These are phyloP conservation scores for Termitomyces sp. DNA, from an alignment of 768 basidiomycete genomes.

Conservation along the genomic window DNA sequence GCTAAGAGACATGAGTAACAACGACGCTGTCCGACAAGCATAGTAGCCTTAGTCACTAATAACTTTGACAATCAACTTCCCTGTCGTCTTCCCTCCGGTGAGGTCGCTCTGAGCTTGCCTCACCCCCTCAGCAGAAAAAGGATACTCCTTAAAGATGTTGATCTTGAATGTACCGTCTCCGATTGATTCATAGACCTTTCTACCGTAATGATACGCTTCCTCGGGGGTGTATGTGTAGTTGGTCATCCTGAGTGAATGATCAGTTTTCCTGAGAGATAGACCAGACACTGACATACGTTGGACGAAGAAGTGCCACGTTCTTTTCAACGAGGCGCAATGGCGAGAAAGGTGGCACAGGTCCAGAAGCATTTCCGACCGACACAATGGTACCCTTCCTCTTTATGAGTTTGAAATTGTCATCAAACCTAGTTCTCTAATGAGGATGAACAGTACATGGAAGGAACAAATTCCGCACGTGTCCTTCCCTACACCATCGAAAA, in stretches of 20 bases:
- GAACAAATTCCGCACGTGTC: slow-evolving; percentile 62
- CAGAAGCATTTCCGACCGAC: slow-evolving; percentile 89
- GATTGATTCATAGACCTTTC: slow-evolving; percentile 58
- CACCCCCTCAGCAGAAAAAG: slow-evolving; percentile 77
- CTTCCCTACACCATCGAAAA: slow-evolving; percentile 96
- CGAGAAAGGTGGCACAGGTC: slow-evolving; percentile 70
- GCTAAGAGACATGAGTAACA: not conserved
- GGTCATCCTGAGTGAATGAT: slow-evolving; percentile 38
- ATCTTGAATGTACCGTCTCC: slow-evolving; percentile 56
- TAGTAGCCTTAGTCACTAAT: slow-evolving; percentile 5
- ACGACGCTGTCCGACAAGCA: not conserved
- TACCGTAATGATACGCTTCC: slow-evolving; percentile 64
- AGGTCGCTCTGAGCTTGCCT: slow-evolving; percentile 75
- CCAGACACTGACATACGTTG: slow-evolving; percentile 47
- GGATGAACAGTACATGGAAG: not conserved
- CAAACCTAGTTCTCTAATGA: slow-evolving; percentile 43
- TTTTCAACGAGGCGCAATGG: slow-evolving; percentile 72
- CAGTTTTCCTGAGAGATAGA: not conserved
- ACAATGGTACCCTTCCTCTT: slow-evolving; percentile 88
- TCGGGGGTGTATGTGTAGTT: slow-evolving; percentile 73
- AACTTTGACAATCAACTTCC: slow-evolving; percentile 83
- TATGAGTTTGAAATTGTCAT: slow-evolving; percentile 74
- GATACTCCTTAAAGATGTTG: slow-evolving; percentile 70
- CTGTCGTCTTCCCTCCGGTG: slow-evolving; percentile 68
- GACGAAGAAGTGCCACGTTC: slow-evolving; percentile 74